Evolutionary conservation across 2,329 filamentous ascomycete species (phyloP).

Genomic region (Aspergillus intermedius): DNA sequence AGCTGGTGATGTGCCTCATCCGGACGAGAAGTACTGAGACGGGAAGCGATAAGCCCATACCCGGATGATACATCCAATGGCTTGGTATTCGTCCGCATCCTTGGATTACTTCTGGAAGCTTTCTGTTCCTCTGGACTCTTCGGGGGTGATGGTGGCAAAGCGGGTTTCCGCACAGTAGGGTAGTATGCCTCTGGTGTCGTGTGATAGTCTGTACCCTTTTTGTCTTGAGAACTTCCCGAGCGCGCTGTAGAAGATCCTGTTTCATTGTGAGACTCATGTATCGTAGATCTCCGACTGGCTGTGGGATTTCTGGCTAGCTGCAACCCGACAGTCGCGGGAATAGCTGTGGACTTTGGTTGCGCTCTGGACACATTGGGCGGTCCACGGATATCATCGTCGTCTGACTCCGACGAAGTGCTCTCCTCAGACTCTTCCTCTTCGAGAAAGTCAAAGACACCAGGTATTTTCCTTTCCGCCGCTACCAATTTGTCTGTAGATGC

Average conservation of each 20-base stretch:
- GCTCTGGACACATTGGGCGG: background rate
- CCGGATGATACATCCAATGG: constrained; percentile 22
- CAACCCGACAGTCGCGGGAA: constrained; percentile 6
- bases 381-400: constrained; percentile 1
- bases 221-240: constrained; percentile 13
- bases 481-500: constrained; percentile 5
- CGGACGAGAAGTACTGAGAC: constrained; percentile 21
- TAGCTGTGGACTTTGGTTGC: constrained; percentile 2
- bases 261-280: constrained; percentile 12
- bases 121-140: constrained; percentile 24
- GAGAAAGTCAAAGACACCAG: constrained; percentile 37
- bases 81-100: constrained; percentile 17
- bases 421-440: constrained; percentile 14
- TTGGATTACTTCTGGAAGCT: constrained; percentile 15
- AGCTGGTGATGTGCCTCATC: constrained; percentile 22
- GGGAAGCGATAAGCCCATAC: constrained; percentile 30
- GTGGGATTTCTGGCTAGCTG: constrained; percentile 21
- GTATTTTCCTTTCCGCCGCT: constrained; percentile 16
- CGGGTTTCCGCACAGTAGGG: constrained; percentile 16
- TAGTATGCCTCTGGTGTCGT: constrained; percentile 28
- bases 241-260: constrained; percentile 12
- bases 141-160: constrained; percentile 27
- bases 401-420: background rate
- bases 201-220: constrained; percentile 16
- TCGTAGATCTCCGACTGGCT: constrained; percentile 14